Evolutionary conservation across 2,329 filamentous ascomycete genomes (phyloP).

Genomic region (Nothopassalora personata): DNA sequence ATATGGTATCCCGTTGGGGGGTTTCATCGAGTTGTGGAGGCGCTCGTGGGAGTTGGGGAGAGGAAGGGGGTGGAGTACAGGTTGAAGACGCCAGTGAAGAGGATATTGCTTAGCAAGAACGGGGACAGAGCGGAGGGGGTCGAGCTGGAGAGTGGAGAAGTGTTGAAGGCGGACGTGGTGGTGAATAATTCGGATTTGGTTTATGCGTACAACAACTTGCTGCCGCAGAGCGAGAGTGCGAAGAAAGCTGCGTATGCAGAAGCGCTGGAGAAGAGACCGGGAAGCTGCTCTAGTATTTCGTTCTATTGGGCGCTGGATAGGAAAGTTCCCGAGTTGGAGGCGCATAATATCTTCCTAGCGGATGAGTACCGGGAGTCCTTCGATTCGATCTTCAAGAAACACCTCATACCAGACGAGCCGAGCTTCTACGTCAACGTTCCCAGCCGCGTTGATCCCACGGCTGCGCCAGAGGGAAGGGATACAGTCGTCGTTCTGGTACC

Average conservation of each 20-base stretch:
- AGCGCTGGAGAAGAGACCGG: slow-evolving; percentile 45
- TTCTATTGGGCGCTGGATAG: slow-evolving; percentile 68
- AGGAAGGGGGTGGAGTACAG: slow-evolving; percentile 58
- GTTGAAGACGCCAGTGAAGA: slow-evolving; percentile 53
- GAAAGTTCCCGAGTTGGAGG: slow-evolving; percentile 57
- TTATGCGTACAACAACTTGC: slow-evolving; percentile 67
- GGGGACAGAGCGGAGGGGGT: slow-evolving; percentile 55
- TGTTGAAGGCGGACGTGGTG: slow-evolving; percentile 59
- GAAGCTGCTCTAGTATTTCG: slow-evolving; percentile 67
- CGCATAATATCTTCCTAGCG: slow-evolving; percentile 74
- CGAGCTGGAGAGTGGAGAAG: slow-evolving; percentile 52
- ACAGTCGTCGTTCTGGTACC: slow-evolving; percentile 66
- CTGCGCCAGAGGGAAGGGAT: slow-evolving; percentile 62
- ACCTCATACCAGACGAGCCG: slow-evolving; percentile 61
- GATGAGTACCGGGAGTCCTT: slow-evolving; percentile 69
- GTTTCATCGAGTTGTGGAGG: slow-evolving; percentile 59
- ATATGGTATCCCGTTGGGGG: slow-evolving; percentile 71
- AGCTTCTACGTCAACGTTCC: slow-evolving; percentile 76
- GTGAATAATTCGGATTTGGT: slow-evolving; percentile 69
- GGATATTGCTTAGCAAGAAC: slow-evolving; percentile 50
- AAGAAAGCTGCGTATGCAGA: slow-evolving; percentile 32
- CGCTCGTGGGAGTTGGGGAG: slow-evolving; percentile 58
- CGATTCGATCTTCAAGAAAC: slow-evolving; percentile 67
- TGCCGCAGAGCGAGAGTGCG: slow-evolving; percentile 43
- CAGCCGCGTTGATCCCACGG: slow-evolving; percentile 60